phyloP scores from a whole-genome alignment of 768 basidiomycete genomes.

The Sporobolomyces roseus region DNA sequence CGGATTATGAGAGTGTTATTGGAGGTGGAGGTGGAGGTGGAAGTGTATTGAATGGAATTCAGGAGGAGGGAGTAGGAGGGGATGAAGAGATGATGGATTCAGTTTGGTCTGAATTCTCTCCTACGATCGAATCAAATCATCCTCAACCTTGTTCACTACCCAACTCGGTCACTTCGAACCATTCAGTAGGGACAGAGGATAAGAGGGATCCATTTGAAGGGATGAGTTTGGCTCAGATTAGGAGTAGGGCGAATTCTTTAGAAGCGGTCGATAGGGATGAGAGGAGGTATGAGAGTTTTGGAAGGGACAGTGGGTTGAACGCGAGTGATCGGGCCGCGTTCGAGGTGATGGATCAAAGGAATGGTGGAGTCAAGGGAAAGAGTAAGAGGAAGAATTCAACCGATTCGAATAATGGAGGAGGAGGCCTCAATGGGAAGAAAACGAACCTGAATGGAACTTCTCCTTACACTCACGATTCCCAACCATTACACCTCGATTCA shows the following conservation, averaged over 20 bases:
- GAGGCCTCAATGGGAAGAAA: not conserved
- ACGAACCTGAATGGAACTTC: not conserved
- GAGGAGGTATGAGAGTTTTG: constrained; percentile 5
- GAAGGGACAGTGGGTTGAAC: not conserved
- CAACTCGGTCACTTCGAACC: no score
- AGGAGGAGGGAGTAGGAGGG: not conserved
- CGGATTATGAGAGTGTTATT: constrained; percentile 7
- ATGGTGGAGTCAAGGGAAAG: constrained; percentile 25
- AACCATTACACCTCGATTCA: no score
- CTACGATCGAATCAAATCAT: no score
- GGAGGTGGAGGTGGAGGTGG: not conserved
- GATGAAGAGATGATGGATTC: not conserved
- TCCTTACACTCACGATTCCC: no score
- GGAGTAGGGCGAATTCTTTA: constrained; percentile 34
- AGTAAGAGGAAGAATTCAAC: constrained; percentile 5
- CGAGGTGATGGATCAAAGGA: constrained; percentile 5
- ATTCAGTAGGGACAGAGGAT: no score
- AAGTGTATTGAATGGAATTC: not conserved
- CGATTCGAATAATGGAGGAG: no score
- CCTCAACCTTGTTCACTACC: no score
- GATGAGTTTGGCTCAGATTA: constrained; percentile 33
- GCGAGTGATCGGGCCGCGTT: constrained; percentile 4
- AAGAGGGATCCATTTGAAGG: constrained; percentile 39
- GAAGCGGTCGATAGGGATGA: constrained; percentile 35
- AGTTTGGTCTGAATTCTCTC: constrained; percentile 8